Evolutionary conservation across 805 yeast species (phyloP).

Genomic region (Saccharomycopsis synnaedendra): DNA sequence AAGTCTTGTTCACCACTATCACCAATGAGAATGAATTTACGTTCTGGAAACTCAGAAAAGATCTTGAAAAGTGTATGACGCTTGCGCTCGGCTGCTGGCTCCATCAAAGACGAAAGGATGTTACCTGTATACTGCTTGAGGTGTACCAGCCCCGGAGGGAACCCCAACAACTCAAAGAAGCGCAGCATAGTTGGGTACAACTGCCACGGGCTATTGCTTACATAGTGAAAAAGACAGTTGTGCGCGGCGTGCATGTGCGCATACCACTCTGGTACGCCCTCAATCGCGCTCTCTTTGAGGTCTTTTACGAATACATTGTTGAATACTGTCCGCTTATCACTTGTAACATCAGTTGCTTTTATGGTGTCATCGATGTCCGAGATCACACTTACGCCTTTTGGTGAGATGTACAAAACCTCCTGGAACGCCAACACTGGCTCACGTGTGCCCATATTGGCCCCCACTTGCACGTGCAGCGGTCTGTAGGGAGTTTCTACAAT

Average conservation of each 20-base stretch:
- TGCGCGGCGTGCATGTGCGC: constrained; percentile 29
- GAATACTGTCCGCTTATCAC: constrained; percentile 76
- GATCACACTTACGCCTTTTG: constrained; percentile 56
- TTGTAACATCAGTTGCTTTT: constrained; percentile 80
- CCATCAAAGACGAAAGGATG: constrained; percentile 68
- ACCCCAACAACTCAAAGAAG: constrained; percentile 40
- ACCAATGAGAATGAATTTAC: constrained; percentile 78
- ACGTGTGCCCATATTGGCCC: constrained; percentile 29
- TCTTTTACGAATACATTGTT: constrained; percentile 65
- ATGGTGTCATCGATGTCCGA: constrained; percentile 95
- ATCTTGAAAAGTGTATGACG: constrained; percentile 51
- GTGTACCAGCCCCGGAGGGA: constrained; percentile 79
- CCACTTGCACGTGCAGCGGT: constrained; percentile 49
- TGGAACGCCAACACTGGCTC: constrained; percentile 36
- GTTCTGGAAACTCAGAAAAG: constrained; percentile 59
- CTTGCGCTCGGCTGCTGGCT: constrained; percentile 79
- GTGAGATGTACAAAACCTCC: constrained; percentile 31
- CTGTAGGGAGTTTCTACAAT: constrained; percentile 42
- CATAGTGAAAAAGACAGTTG: constrained; percentile 70
- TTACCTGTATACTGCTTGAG: constrained; percentile 81
- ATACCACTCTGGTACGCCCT: constrained; percentile 69
- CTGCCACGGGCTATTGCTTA: constrained; percentile 94
- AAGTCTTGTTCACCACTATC: constrained; percentile 94
- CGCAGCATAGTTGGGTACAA: constrained; percentile 43
- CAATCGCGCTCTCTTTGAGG: constrained; percentile 55